A percentile compares a stretch with the other conserved stretches of the same genome.
phyloP scores from a whole-genome alignment of 257 asterid genomes.

The Solanum gandarillasii region DNA sequence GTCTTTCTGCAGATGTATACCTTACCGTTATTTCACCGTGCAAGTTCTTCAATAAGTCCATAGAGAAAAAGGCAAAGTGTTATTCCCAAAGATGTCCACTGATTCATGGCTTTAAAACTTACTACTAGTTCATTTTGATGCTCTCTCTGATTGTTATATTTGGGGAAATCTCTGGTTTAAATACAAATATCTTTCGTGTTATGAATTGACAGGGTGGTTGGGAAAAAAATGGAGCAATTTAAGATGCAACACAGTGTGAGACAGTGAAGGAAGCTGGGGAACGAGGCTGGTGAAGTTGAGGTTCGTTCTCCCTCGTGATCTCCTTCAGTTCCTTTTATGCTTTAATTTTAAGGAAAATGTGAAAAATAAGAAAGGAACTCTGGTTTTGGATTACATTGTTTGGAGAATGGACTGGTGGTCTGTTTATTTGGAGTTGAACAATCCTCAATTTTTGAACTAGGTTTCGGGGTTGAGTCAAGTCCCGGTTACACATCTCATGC shows the following conservation, averaged over 20 bases:
- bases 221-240: neutral
- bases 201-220: neutral
- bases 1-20: constrained; percentile 53
- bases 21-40: constrained; percentile 23
- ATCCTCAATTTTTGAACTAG: too few relatives aligned
- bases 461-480: too few relatives aligned
- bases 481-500: too few relatives aligned
- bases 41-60: constrained; percentile 59
- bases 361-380: too few relatives aligned
- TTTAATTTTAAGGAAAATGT: neutral
- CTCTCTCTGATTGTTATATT: too few relatives aligned
- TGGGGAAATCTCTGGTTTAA: neutral
- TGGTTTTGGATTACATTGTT: too few relatives aligned
- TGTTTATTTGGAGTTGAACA: too few relatives aligned
- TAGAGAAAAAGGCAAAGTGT: constrained; percentile 66
- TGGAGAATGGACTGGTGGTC: too few relatives aligned
- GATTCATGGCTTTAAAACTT: neutral
- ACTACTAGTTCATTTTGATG: neutral
- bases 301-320: neutral
- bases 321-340: neutral
- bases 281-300: neutral
- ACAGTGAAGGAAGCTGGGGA: neutral
- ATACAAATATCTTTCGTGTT: neutral
- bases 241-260: neutral
- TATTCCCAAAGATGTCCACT: constrained; percentile 65